These are phyloP conservation scores for Phascolomyces articulosus DNA, from an alignment of 371 early-diverging fungal species.

Conservation along the genomic window DNA sequence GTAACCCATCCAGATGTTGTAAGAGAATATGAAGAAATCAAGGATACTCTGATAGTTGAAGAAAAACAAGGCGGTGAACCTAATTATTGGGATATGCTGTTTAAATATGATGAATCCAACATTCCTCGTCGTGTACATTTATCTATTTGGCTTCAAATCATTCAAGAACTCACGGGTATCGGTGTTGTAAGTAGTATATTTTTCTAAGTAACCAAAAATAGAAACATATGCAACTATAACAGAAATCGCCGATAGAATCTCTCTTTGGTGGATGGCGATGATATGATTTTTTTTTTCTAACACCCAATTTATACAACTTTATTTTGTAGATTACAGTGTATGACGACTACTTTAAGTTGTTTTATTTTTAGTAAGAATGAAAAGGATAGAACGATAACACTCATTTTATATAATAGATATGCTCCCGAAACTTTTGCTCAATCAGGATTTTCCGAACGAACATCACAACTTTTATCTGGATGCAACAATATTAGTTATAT, in stretches of 20 bases:
- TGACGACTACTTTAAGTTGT: too few species aligned
- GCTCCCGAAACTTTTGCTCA: slow-evolving; percentile 37
- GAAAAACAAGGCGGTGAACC: slow-evolving; percentile 37
- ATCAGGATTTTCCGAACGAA: slow-evolving; percentile 34
- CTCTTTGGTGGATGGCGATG: too few species aligned
- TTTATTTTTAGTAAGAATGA: too few species aligned
- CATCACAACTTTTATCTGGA: slow-evolving; percentile 42
- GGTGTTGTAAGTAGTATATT: slow-evolving; percentile 25
- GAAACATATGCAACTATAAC: too few species aligned
- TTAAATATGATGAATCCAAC: slow-evolving; percentile 35
- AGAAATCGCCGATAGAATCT: too few species aligned
- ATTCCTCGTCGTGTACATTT: slow-evolving; percentile 47
- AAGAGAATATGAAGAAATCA: slow-evolving; percentile 36
- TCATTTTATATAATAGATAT: too few species aligned
- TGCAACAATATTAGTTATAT: slow-evolving; percentile 42
- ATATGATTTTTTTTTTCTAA: too few species aligned
- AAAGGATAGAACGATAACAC: too few species aligned
- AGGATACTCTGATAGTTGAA: slow-evolving; percentile 25
- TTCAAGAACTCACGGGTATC: slow-evolving; percentile 47
- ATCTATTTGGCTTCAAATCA: slow-evolving; percentile 45
- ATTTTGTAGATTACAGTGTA: slow-evolving; percentile 36
- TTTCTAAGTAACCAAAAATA: too few species aligned
- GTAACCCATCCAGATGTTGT: slow-evolving; percentile 33
- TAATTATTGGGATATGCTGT: slow-evolving; percentile 38
- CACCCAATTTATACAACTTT: not conserved